Evolutionary conservation across 257 asterid genomes (phyloP).

Genomic region (Mitragyna speciosa): DNA sequence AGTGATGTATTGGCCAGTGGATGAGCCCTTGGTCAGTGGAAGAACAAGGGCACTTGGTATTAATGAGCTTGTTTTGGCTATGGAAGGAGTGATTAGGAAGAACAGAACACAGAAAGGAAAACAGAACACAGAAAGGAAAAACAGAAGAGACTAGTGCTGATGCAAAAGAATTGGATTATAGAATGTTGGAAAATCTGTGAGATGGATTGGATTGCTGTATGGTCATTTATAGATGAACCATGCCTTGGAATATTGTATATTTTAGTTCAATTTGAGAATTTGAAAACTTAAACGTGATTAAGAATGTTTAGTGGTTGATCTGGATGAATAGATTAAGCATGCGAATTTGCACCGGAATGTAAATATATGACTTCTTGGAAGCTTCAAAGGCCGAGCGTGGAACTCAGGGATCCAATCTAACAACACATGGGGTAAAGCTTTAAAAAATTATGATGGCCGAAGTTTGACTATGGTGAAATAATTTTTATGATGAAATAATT

Average conservation of each 20-base stretch:
- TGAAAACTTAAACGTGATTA: not conserved
- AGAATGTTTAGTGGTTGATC: not conserved
- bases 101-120: not conserved
- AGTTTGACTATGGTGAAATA: not conserved
- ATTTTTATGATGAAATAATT: too few relatives aligned
- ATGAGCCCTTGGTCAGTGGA: slow-evolving; percentile 24
- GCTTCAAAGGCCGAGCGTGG: not conserved
- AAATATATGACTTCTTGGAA: not conserved
- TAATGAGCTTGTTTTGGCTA: slow-evolving; percentile 17
- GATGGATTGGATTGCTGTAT: not conserved
- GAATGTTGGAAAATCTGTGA: too few relatives aligned
- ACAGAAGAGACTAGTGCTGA: not conserved
- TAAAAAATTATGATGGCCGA: not conserved
- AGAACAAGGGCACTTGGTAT: slow-evolving; percentile 25
- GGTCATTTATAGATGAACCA: not conserved
- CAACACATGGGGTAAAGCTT: not conserved
- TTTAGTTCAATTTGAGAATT: not conserved
- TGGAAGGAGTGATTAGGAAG: slow-evolving; percentile 14
- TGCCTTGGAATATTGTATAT: not conserved
- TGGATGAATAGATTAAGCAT: not conserved
- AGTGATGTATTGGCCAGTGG: slow-evolving; percentile 31
- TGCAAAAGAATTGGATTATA: not conserved
- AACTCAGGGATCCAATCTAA: not conserved
- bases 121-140: not conserved
- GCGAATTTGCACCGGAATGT: not conserved